These are phyloP conservation scores for Cyberlindnera saturnus DNA, from an alignment of 805 yeast species.

Conservation along the genomic window DNA sequence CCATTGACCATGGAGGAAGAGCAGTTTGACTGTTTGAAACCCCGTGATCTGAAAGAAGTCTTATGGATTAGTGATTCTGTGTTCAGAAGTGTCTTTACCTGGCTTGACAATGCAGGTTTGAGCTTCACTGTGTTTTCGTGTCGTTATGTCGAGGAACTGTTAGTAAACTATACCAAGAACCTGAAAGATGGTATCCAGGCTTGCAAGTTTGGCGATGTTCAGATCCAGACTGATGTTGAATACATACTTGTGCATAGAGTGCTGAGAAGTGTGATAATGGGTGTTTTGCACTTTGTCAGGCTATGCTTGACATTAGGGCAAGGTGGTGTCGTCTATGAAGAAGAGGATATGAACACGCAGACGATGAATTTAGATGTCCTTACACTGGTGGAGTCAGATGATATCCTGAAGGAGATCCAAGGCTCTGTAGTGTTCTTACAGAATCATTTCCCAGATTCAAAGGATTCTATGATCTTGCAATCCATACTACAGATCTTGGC, in stretches of 20 bases:
- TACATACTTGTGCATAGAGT: constrained; percentile 40
- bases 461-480: constrained; percentile 17
- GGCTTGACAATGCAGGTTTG: constrained; percentile 73
- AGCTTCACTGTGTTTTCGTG: constrained; percentile 77
- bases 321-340: constrained; percentile 61
- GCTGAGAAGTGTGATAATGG: constrained; percentile 44
- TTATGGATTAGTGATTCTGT: constrained; percentile 49
- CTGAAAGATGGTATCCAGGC: constrained; percentile 9
- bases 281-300: constrained; percentile 49
- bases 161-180: constrained; percentile 33
- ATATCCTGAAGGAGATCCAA: constrained; percentile 25
- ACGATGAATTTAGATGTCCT: constrained; percentile 48
- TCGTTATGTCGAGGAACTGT: constrained; percentile 58
- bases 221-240: constrained; percentile 1
- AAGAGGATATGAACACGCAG: constrained; percentile 67
- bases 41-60: constrained; percentile 35
- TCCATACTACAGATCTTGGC: constrained; percentile 15
- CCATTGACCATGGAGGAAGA: constrained; percentile 37
- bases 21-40: constrained; percentile 37
- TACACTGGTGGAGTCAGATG: constrained; percentile 19
- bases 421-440: constrained; percentile 29
- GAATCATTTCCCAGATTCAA: constrained; percentile 12
- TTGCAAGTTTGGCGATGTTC: constrained; percentile 5
- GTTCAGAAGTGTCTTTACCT: constrained; percentile 49
- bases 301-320: constrained; percentile 40